Base-by-base conservation (phyloP, 176 grass and related monocot genomes). In the Metroxylon sagu region DNA sequence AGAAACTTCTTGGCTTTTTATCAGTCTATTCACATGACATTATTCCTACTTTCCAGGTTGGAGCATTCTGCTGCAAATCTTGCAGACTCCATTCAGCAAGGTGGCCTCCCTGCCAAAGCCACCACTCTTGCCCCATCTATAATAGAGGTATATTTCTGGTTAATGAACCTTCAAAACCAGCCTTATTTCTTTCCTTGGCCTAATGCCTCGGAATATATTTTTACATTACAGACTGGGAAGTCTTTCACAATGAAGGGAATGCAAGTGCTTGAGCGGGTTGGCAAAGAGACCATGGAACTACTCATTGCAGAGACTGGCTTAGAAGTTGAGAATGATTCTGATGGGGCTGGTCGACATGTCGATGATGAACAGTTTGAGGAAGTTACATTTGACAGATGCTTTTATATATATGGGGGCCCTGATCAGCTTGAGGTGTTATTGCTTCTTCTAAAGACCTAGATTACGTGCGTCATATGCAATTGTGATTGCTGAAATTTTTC, bases 321-420 rank as follows among this genome's bases (percentile, higher is more conserved):
- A 61, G 86, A 92, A 75, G 54, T 92, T 58, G 93, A 92, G 48
- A 91, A 88, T 50, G 77, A 71, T 53, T 54, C 65, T 10, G 78
- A 68, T 64, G 81, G 80, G 55, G 81, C 52, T 61, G 78, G 85
- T 26, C 73, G 73, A 60, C 69, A 82, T 56, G 67, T 62, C 26
- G 92, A 91, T 77, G 87, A 88, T 53, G 83, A 92, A 53, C 81
- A 84, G n/a, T 81, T 85, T 70, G 93, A 98, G 83, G 93, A 98
- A 70, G 76, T 79, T 15, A 92, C 93, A 63, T 98, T 98, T 35
- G 93, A 98, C 49, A 78, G 93, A 78, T 98, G 87, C 74, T 98
- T 98, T 71, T 98, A 92, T 62, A 98, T 98, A 67, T 98, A 98
- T 80, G 93, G 93, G 52, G 93, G 93, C 30, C 93, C 93, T 71